Percentiles rank a stretch among this genome's conserved stretches.
Conservation (phyloP, 345 rosid species). For the Hibiscus mutabilis region DNA sequence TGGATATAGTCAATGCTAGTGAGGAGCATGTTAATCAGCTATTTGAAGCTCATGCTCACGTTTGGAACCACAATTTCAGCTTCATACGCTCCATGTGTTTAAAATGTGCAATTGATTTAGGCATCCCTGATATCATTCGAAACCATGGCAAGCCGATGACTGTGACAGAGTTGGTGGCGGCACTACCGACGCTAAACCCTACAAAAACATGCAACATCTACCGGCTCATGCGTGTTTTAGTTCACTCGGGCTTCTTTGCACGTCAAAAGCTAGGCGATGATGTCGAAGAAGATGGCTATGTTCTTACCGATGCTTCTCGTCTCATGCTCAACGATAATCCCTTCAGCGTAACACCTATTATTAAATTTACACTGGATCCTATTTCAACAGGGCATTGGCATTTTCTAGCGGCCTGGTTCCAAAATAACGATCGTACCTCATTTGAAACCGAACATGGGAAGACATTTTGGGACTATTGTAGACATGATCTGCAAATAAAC, state of each 20-base stretch:
- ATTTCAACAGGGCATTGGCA: background rate
- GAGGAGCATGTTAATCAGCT: background rate
- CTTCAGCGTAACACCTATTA: slow-evolving; percentile 10
- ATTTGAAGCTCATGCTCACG: slow-evolving; percentile 26
- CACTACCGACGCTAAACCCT: slow-evolving; percentile 14
- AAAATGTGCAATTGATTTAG: slow-evolving; percentile 33
- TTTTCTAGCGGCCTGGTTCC: background rate
- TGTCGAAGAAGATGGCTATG: background rate
- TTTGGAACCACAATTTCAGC: slow-evolving; percentile 32
- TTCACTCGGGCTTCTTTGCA: background rate
- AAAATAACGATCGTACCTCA: background rate
- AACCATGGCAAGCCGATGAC: background rate
- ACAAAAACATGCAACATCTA: slow-evolving; percentile 15
- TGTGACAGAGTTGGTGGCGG: slow-evolving; percentile 22
- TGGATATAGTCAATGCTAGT: too few species aligned
- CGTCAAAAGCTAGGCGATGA: background rate
- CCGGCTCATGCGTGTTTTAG: slow-evolving; percentile 39
- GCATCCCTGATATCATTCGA: slow-evolving; percentile 28
- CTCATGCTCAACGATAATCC: too few species aligned
- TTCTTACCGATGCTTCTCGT: slow-evolving; percentile 25
- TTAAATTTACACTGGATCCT: slow-evolving; percentile 19
- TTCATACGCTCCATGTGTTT: slow-evolving; percentile 38
- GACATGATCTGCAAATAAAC: background rate
- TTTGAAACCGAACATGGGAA: background rate
- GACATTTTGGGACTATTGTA: background rate